Evolutionary conservation across 345 rosid genomes (phyloP).

Genomic region (Kandelia obovata): DNA sequence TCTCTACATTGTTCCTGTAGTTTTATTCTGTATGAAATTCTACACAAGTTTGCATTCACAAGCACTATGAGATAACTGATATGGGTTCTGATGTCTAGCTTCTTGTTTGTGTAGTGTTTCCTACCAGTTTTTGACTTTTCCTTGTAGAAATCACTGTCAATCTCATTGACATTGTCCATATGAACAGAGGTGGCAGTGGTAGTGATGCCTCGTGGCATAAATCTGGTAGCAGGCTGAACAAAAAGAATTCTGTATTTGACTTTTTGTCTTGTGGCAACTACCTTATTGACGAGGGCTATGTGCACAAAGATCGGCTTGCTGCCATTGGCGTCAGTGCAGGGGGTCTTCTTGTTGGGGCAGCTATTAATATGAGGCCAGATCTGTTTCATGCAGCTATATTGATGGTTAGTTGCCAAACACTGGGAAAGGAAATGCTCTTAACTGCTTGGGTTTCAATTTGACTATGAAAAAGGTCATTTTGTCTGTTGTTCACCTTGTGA

Average conservation of each 20-base stretch:
- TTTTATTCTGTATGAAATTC: neutral
- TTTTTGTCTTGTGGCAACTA: conserved; percentile 55
- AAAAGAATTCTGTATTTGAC: conserved; percentile 69
- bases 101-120: neutral
- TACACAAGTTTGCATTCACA: neutral
- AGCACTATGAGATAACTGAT: neutral
- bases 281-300: conserved; percentile 61
- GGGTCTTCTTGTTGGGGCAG: conserved; percentile 69
- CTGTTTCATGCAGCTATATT: conserved; percentile 67
- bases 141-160: neutral
- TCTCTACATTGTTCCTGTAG: neutral
- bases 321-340: conserved; percentile 82
- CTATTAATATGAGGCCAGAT: conserved; percentile 57
- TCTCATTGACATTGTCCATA: conserved; percentile 1
- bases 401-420: conserved; percentile 45
- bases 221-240: conserved; percentile 56
- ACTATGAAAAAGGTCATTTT: neutral
- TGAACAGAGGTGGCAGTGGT: conserved; percentile 63
- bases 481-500: neutral
- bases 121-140: neutral
- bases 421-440: neutral
- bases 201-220: conserved; percentile 73
- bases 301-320: conserved; percentile 54
- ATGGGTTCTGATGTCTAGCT: neutral
- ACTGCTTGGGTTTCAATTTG: neutral